Evolutionary conservation across 2,329 filamentous ascomycete genomes (phyloP).

Genomic region (Pseudofabraea citricarpa): DNA sequence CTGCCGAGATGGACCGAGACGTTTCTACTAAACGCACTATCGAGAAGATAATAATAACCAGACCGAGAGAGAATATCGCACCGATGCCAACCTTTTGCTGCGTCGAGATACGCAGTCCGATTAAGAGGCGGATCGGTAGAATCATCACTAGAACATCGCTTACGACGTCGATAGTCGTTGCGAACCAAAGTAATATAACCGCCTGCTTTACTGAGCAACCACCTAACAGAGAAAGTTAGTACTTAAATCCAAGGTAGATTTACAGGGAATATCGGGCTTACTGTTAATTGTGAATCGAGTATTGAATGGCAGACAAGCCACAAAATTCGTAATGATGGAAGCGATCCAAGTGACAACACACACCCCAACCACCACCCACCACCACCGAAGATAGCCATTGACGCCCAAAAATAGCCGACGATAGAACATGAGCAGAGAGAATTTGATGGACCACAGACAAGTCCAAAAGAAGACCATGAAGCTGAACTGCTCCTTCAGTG

Average conservation of each 20-base stretch:
- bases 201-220: not conserved
- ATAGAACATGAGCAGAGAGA: constrained; percentile 15
- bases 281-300: too few species aligned
- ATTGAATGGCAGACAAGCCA: not conserved
- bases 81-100: constrained; percentile 1
- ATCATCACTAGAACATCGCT: constrained; percentile 1
- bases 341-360: constrained; percentile 4
- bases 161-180: not conserved
- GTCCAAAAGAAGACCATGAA: constrained; percentile 16
- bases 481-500: constrained; percentile 12
- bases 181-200: not conserved
- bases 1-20: not conserved
- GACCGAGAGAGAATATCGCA: not conserved
- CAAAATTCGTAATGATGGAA: not conserved
- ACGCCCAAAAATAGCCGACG: constrained; percentile 5
- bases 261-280: too few species aligned
- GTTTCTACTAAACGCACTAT: constrained; percentile 1
- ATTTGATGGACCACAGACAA: constrained; percentile 19
- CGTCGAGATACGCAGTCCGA: not conserved
- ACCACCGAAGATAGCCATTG: constrained; percentile 7
- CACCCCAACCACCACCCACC: constrained; percentile 12
- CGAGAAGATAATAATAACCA: not conserved
- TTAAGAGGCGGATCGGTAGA: not conserved
- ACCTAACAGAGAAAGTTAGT: not conserved
- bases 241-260: too few species aligned